These are phyloP conservation scores for Lodderomyces pseudojiufengensis DNA, from an alignment of 1,139 yeast species.

Conservation along the genomic window DNA sequence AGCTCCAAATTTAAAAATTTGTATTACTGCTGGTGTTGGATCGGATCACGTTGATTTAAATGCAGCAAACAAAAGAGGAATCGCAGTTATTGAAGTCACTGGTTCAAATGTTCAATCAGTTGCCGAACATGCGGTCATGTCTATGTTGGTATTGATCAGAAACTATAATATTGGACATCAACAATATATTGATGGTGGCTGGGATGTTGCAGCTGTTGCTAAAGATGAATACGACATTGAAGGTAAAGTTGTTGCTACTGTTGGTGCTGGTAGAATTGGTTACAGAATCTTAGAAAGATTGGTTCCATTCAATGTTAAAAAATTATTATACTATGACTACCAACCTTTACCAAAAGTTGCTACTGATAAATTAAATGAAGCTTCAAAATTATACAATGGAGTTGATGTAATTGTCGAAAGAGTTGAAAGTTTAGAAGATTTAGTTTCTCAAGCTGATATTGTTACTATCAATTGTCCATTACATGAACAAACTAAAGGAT, in stretches of 20 bases:
- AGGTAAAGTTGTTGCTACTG: conserved; percentile 72
- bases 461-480: conserved; percentile 79
- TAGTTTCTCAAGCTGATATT: conserved; percentile 66
- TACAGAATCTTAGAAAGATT: conserved; percentile 71
- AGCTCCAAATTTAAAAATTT: conserved; percentile 70
- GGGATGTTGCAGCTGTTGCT: conserved; percentile 81
- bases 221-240: conserved; percentile 73
- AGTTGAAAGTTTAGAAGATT: conserved; percentile 60
- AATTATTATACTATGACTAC: conserved; percentile 71
- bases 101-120: conserved; percentile 80
- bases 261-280: conserved; percentile 83
- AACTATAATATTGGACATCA: conserved; percentile 79
- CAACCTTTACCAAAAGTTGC: conserved; percentile 61
- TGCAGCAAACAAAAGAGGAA: conserved; percentile 62
- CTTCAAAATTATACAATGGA: conserved; percentile 37
- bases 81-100: conserved; percentile 75
- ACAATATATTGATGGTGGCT: conserved; percentile 55
- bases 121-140: conserved; percentile 79
- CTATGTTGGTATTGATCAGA: conserved; percentile 66
- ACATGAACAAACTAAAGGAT: conserved; percentile 64
- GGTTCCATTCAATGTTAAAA: conserved; percentile 71
- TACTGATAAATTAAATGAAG: conserved; percentile 47
- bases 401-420: conserved; percentile 48
- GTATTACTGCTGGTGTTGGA: conserved; percentile 83
- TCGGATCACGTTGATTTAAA: conserved; percentile 76